Base-by-base conservation (phyloP, 108 stramenopile genomes). In the Discostella pseudostelligera region DNA sequence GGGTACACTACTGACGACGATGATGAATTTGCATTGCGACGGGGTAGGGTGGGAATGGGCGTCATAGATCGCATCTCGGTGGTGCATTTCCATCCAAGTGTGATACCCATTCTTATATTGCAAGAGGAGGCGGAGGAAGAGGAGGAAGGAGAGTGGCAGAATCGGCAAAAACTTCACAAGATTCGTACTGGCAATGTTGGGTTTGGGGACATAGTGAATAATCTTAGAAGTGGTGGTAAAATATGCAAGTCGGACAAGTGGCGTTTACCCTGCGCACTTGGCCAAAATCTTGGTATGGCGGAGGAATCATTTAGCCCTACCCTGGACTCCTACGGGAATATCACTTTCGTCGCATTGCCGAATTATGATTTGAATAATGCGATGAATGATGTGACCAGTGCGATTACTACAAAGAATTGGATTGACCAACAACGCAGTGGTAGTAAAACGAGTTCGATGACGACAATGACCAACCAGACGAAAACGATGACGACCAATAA, bases 41-140 rank as follows among this genome's bases (percentile, higher is more conserved):
- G 36, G 3, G 56, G 29, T 43, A 37, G 21, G 11, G 1, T 43
- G 3, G 3, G 59, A 59, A 10, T n/a, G 43, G 4, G 4, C 40
- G 14, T 13, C 25, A 46, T 36, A 2, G n/a, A 62, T 19, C 61
- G 61, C 0, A 62, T 62, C 19, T 25, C 61, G 0, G 35, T 35
- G 0, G 45, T 45, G 9, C 61, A 62, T 32, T 62, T 62, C 19
- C 61, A 62, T 62, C 61, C 61, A 3, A 32, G 32, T 16, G 47
- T 48, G n/a, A 32, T 47, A 6, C 28, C 25, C 32, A 32, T 32
- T 5, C 32, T 1, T 12, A 13, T 43, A 8, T 48, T n/a, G n/a
- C 47, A 16, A 12, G 29, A 62, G 46, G 47, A 46, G 47, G 35
- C 13, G 61, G 46, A n/a, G 17, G 17, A 47, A 26, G 40, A 32